Evolutionary conservation across 2,329 filamentous ascomycete genomes (phyloP).

Genomic region (Xylaria sp.): DNA sequence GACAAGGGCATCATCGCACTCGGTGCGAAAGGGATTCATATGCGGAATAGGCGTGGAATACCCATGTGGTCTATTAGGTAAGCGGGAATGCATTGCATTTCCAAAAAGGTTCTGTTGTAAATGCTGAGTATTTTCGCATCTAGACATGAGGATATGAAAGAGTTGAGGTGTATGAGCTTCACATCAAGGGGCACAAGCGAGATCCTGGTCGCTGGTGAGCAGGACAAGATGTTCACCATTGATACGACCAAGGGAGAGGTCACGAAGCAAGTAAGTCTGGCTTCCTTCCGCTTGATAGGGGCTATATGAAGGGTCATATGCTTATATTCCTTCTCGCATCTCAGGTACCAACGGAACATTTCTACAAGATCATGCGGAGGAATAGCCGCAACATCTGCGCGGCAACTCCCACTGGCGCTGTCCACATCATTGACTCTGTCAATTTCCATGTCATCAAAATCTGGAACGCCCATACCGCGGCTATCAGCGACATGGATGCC

Average conservation of each 20-base stretch:
- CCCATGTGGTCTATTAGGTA: slow-evolving; percentile 83
- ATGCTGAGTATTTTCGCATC: slow-evolving; percentile 13
- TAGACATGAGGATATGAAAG: slow-evolving; percentile 71
- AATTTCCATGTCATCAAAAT: slow-evolving; percentile 74
- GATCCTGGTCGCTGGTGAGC: slow-evolving; percentile 80
- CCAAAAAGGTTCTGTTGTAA: not conserved
- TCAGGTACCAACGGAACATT: slow-evolving; percentile 63
- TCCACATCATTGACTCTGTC: slow-evolving; percentile 79
- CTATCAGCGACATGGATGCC: slow-evolving; percentile 95
- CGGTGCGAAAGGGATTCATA: slow-evolving; percentile 77
- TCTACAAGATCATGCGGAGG: slow-evolving; percentile 89
- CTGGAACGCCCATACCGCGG: slow-evolving; percentile 85
- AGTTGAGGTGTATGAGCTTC: slow-evolving; percentile 92
- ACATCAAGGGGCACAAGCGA: slow-evolving; percentile 78
- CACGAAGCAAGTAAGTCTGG: slow-evolving; percentile 53
- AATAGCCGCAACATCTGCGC: slow-evolving; percentile 80
- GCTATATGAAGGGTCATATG: not conserved
- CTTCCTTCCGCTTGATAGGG: not conserved
- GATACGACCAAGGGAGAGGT: slow-evolving; percentile 67
- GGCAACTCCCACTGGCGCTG: slow-evolving; percentile 73
- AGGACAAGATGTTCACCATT: slow-evolving; percentile 77
- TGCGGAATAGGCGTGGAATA: slow-evolving; percentile 75
- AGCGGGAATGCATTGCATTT: not conserved
- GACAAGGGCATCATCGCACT: slow-evolving; percentile 87
- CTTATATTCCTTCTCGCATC: not conserved